Conservation (phyloP, 2,329 filamentous ascomycete genomes). For the Rhynchosporium secalis region DNA sequence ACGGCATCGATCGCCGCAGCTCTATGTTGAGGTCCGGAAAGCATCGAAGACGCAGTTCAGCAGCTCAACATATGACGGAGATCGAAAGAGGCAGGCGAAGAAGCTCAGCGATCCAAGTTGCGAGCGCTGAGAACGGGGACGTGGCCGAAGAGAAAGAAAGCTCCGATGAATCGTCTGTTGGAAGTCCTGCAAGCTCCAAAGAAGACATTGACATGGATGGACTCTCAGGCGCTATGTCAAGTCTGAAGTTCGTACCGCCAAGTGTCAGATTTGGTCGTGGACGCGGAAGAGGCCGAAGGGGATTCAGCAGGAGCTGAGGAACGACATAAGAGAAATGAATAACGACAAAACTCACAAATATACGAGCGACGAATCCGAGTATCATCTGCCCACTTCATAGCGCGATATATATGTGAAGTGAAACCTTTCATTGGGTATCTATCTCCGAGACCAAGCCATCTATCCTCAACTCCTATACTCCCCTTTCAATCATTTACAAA, state of each 20-base stretch:
- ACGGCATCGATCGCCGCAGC: constrained; percentile 81
- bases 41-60: constrained; percentile 51
- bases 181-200: constrained; percentile 24
- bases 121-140: constrained; percentile 3
- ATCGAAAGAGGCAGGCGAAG: constrained; percentile 30
- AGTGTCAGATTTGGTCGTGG: constrained; percentile 60
- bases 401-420: constrained; percentile 10
- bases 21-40: constrained; percentile 71
- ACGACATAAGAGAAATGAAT: constrained; percentile 16
- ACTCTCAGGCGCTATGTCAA: constrained; percentile 67
- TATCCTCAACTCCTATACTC: constrained; percentile 30
- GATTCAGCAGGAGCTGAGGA: constrained; percentile 36
- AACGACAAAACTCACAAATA: constrained; percentile 8
- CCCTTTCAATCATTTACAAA: constrained; percentile 22
- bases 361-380: neutral
- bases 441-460: constrained; percentile 29
- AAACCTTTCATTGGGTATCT: constrained; percentile 36
- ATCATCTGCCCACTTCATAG: neutral
- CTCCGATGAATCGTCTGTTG: constrained; percentile 35
- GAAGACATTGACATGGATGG: constrained; percentile 53
- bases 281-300: constrained; percentile 30
- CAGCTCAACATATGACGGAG: constrained; percentile 36
- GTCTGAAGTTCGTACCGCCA: constrained; percentile 68
- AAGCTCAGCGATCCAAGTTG: constrained; percentile 25
- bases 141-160: constrained; percentile 18